Base-by-base conservation (phyloP, 2,329 filamentous ascomycete genomes). In the Clonostachys solani region DNA sequence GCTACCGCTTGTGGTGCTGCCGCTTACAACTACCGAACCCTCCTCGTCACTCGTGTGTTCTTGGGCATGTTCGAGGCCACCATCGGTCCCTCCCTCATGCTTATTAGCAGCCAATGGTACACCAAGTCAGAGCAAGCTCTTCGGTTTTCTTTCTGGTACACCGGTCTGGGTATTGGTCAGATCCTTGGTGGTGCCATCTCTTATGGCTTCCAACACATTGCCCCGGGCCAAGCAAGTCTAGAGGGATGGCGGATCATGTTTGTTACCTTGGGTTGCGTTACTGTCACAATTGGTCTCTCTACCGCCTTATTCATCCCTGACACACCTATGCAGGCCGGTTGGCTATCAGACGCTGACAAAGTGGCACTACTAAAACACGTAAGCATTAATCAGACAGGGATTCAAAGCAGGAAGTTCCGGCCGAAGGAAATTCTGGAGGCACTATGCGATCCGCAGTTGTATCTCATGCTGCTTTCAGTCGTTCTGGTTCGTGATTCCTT, bases 241-340 rank as follows among this genome's bases (percentile, higher is more conserved):
- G 68, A 79, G n/a, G 84, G 84, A 5, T 89, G 84, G 84, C 71
- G 81, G 6, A 84, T 78, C 78, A 74, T 88, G 19, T 89, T 89
- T 61, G 80, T 88, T 42, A 77, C 84, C 12, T 82, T 89, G 55
- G 85, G 85, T 9, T 67, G 71, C 5, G 66, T 66, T 19, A 70
- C 66, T 3, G 59, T 67, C 5, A 13, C 56, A 6, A 57, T 67
- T 6, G 67, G 64, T 1, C 42, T 66, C 12, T 56, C 52, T 43
- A 61, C 61, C 9, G 54, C 66, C 34, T 36, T 62, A 23, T 60
- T 67, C 38, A 56, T 70, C 2, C 67, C 66, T 4, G 63, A 68
- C 40, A 78, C 50, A 56, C 78, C 64, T 1, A 77, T 75, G 56
- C 72, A 78, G 35, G 64, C 75, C 4, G 62, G 61, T 10, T 66